Evolutionary conservation across 2,329 filamentous ascomycete species (phyloP).

Genomic region (Dactylonectria macrodidyma): DNA sequence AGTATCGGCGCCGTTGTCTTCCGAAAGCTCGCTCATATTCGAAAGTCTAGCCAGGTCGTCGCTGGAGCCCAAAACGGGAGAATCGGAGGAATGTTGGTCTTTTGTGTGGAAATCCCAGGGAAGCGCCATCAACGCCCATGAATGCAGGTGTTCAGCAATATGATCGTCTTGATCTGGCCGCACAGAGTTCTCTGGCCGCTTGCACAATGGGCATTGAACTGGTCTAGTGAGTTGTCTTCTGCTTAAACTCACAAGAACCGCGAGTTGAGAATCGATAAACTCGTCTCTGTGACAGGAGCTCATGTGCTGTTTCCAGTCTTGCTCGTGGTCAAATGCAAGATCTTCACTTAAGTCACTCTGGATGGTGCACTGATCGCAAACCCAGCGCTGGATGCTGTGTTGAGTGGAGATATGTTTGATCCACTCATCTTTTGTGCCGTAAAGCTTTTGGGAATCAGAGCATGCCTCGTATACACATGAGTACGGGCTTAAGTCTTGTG

Average conservation of each 20-base stretch:
- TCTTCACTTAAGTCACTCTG: conserved; percentile 5
- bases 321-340: conserved; percentile 3
- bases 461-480: conserved; percentile 4
- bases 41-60: conserved; percentile 18
- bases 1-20: background rate
- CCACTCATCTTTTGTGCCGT: background rate
- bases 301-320: background rate
- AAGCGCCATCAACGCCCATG: conserved; percentile 20
- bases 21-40: conserved; percentile 11
- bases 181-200: background rate
- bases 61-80: conserved; percentile 5
- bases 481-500: conserved; percentile 5
- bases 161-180: conserved; percentile 10
- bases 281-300: background rate
- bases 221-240: background rate
- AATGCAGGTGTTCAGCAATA: conserved; percentile 22
- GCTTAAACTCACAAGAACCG: background rate
- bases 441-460: background rate
- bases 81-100: background rate
- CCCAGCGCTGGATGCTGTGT: conserved; percentile 14
- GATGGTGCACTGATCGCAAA: conserved; percentile 23
- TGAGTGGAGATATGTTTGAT: background rate
- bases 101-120: conserved; percentile 12
- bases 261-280: background rate
- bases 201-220: background rate